Evolutionary conservation across 1,284 basidiomycete genomes (phyloP).

Genomic region (Takashimella tepidaria): DNA sequence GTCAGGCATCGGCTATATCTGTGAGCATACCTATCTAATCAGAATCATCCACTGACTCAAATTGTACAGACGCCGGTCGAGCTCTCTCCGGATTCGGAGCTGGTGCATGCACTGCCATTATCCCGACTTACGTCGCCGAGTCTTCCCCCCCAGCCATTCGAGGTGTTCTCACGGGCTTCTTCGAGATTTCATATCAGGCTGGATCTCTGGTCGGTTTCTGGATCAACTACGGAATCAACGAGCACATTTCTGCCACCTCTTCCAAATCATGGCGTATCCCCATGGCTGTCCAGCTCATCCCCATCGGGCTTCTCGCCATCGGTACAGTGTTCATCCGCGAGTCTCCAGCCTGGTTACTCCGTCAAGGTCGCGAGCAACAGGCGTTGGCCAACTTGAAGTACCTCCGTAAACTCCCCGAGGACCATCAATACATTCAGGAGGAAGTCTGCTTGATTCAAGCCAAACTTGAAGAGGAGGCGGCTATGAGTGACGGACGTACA

Average conservation of each 20-base stretch:
- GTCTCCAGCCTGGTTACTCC: conserved; percentile 54
- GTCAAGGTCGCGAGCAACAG: conserved; percentile 47
- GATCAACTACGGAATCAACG: conserved; percentile 46
- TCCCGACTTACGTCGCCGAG: conserved; percentile 43
- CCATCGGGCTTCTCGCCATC: conserved; percentile 51
- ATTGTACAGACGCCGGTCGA: conserved; percentile 37
- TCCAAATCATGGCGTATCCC: conserved; percentile 50
- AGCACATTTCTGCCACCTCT: conserved; percentile 48
- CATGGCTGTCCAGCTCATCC: conserved; percentile 55
- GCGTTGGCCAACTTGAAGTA: conserved; percentile 49
- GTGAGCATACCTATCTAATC: too few species aligned
- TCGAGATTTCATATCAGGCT: conserved; percentile 48
- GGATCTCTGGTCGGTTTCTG: conserved; percentile 50
- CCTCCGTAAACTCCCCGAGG: conserved; percentile 47
- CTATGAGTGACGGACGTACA: not conserved
- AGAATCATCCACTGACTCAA: too few species aligned
- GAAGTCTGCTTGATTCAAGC: conserved; percentile 35
- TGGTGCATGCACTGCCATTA: conserved; percentile 27
- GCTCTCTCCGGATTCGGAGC: conserved; percentile 42
- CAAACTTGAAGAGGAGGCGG: conserved; percentile 32
- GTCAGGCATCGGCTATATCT: conserved; percentile 29
- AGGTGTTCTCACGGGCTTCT: conserved; percentile 51
- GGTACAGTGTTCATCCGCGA: conserved; percentile 52
- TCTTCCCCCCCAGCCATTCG: conserved; percentile 46
- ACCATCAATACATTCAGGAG: conserved; percentile 44